Evolutionary conservation across 371 early-diverging fungal genomes (phyloP).

Genomic region (Capillidium rhysosporum): DNA sequence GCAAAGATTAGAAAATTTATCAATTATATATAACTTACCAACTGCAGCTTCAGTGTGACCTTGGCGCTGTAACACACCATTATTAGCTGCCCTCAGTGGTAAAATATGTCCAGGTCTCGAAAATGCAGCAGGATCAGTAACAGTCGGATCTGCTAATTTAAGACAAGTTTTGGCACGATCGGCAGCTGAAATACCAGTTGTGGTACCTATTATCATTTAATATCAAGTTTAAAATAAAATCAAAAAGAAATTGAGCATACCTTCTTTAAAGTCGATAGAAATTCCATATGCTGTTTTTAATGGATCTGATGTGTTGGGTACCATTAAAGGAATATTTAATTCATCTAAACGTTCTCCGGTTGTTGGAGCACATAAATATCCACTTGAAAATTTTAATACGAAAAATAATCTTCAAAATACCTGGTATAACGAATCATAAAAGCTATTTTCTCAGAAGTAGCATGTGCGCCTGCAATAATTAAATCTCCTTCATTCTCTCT

Average conservation of each 20-base stretch:
- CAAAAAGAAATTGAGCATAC: constrained; percentile 10
- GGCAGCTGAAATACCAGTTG: constrained; percentile 88
- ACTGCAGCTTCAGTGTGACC: constrained; percentile 92
- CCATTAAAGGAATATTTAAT: constrained; percentile 86
- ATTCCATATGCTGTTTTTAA: constrained; percentile 89
- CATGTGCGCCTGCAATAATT: constrained; percentile 77
- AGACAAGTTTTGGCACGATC: constrained; percentile 70
- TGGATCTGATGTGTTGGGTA: constrained; percentile 66
- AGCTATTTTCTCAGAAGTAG: constrained; percentile 78
- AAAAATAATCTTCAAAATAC: constrained; percentile 15
- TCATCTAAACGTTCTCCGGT: constrained; percentile 51
- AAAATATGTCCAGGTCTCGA: constrained; percentile 86
- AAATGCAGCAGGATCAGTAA: constrained; percentile 42
- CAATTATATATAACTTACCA: constrained; percentile 9
- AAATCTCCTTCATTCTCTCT: constrained; percentile 96
- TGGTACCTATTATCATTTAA: constrained; percentile 24
- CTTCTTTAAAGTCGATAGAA: constrained; percentile 63
- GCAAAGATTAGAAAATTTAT: not conserved
- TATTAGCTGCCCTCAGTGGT: constrained; percentile 60
- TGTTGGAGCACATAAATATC: constrained; percentile 78
- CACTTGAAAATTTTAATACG: constrained; percentile 24
- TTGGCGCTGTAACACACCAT: constrained; percentile 59
- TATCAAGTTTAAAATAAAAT: not conserved
- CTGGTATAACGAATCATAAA: constrained; percentile 83
- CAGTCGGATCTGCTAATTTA: constrained; percentile 47